Base-by-base conservation (phyloP, 768 basidiomycete species). In the Suillus plorans region DNA sequence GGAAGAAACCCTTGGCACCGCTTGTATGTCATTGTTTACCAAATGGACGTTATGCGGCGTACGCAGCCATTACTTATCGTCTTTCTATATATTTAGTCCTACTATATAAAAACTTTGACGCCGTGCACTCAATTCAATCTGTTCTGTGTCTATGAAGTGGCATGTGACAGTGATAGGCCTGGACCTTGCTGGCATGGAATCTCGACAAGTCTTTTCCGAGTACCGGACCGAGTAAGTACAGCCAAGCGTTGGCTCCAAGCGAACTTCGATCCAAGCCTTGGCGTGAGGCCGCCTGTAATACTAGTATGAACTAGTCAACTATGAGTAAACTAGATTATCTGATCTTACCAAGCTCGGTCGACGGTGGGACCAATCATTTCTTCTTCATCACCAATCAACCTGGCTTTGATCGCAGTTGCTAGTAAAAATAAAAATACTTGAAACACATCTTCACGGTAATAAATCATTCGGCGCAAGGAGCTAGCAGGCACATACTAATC, bases 1-100 rank as follows among this genome's bases (percentile, higher is more conserved):
- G 36, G 53, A 41, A 50, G 49, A 62, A 66, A 57, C 61, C 44
- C 71, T 61, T 72, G 67, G 53, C 69, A 59, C 71, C 71, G 71
- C 71, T 60, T 63, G 60, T 62, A 50, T 42, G 53, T 50, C 13
- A 37, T 7, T 16, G 13, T 52, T 52, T 55, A 55, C 52, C 18
- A 5, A 53, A 31, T 31, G 18, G 9, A 10, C 9, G 52, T 31
- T 12, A 20, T 20, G 31, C 53, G 31, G 31, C 31, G 31, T 31
- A 1, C 31, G 53, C 53, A 55, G 53, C 53, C 13, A 20, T 31
- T 52, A 41, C 50, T 55, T 55, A 55, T 55, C 53, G 2, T n/a
- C 34, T 36, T 55, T 55, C 8, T 7, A 10, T n/a, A 55, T 36
- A 36, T n/a, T 55, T 55, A 36, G 34, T 31, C 36, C 53, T 31